These are phyloP conservation scores for Blastomyces parvus DNA, from an alignment of 2,329 filamentous ascomycete genomes.

Conservation along the genomic window DNA sequence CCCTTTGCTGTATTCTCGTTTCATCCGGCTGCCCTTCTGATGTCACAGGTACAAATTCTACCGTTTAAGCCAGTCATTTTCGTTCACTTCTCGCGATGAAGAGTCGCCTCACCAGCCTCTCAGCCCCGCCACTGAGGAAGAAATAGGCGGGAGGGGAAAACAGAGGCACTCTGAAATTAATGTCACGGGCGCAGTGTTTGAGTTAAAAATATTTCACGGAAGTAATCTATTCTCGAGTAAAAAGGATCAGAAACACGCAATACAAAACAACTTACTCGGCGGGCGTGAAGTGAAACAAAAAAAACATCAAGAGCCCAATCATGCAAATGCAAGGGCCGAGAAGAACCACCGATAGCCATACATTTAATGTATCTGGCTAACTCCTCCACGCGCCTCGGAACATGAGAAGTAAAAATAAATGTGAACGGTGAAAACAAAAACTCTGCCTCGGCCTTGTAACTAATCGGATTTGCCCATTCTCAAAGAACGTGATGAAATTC, in stretches of 20 bases:
- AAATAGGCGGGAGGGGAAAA: background rate
- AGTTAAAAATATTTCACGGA: background rate
- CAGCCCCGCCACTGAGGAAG: background rate
- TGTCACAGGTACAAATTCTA: background rate
- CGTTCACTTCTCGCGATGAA: background rate
- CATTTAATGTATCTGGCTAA: background rate
- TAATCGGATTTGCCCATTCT: background rate
- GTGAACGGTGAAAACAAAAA: background rate
- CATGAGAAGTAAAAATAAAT: background rate
- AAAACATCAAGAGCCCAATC: background rate
- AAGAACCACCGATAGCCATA: background rate
- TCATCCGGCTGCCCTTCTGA: slow-evolving; percentile 1
- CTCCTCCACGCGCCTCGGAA: background rate
- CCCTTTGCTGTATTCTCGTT: background rate
- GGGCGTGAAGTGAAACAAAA: background rate
- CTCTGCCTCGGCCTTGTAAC: background rate
- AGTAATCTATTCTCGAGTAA: background rate
- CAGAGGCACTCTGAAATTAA: background rate
- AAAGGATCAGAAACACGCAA: background rate
- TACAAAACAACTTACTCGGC: background rate
- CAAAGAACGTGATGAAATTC: background rate
- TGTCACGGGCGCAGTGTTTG: background rate
- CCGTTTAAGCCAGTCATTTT: background rate
- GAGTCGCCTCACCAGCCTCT: background rate
- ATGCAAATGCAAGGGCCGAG: background rate